Base-by-base conservation (phyloP, 1,139 yeast species). In the Geotrichum fermentans region DNA sequence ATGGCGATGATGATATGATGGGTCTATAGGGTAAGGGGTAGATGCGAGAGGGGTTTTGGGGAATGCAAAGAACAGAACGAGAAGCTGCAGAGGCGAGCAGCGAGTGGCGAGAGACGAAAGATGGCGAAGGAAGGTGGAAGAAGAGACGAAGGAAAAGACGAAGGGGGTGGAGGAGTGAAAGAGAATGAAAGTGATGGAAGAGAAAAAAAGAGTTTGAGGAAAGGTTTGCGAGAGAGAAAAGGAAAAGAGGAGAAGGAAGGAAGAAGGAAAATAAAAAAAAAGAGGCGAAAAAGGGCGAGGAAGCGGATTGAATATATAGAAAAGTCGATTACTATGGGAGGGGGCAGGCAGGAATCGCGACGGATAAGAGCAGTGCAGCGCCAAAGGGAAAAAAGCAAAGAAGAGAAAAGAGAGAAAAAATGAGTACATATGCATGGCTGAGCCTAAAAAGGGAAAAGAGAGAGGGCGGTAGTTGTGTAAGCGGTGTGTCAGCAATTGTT, bases 71-170 rank as follows among this genome's bases (percentile, higher is more conserved):
- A 22, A 22, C 8, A 21, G 16, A 28, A 40, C 14, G 18, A 40
- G 29, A 40, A n/a, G 8, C 8, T 40, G 22, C 43, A n/a, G n/a
- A n/a, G n/a, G n/a, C n/a, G n/a, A n/a, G n/a, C n/a, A n/a, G n/a
- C n/a, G n/a, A n/a, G n/a, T n/a, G n/a, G n/a, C n/a, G n/a, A n/a
- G 30, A 24, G 40, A 11, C 26, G 17, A 18, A 16, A 35, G 22
- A 35, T 26, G 41, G 44, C 46, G 46, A 35, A 38, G 48, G 34
- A 17, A 21, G 22, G 36, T n/a, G 21, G 22, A 8, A 24, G 28
- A 29, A 30, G 18, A 22, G 47, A 29, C 18, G 40, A 22, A 26
- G 22, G 17, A 36, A 36, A 22, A 36, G 34, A 36, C 17, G 45
- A 32, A 22, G 45, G 28, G 36, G 20, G 18, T 11, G 39, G 39